A percentile compares a stretch with the other conserved stretches of the same genome.
phyloP scores from a whole-genome alignment of 441 rosid species.

The Bocquillonia castaneifolia region DNA sequence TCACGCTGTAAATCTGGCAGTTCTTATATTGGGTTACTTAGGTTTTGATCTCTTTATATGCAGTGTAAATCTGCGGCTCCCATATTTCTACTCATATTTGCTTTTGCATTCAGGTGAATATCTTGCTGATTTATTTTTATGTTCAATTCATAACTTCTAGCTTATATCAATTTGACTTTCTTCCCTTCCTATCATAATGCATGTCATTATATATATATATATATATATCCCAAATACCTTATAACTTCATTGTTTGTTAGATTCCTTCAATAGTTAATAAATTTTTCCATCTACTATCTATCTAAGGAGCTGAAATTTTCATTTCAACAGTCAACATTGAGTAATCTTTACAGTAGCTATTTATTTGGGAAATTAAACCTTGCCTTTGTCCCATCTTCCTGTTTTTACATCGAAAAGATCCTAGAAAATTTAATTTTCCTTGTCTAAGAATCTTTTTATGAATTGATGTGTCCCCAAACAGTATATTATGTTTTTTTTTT shows the following conservation, averaged over 20 bases:
- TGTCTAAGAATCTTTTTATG: neutral
- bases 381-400: neutral
- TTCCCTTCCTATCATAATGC: neutral
- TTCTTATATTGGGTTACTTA: conserved; percentile 17
- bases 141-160: conserved; percentile 5
- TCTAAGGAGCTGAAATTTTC: neutral
- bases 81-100: conserved; percentile 88
- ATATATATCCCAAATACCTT: neutral
- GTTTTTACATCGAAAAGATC: neutral
- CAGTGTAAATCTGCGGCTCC: conserved; percentile 99
- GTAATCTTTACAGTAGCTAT: neutral
- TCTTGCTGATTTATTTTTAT: conserved; percentile 21
- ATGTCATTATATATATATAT: neutral
- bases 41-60: conserved; percentile 26
- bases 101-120: conserved; percentile 95
- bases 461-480: neutral
- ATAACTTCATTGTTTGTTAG: neutral
- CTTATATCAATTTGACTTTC: neutral
- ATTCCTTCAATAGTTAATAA: neutral
- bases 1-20: conserved; percentile 13
- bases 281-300: neutral
- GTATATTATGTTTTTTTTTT: neutral
- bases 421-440: neutral
- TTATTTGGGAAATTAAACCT: conserved; percentile 2
- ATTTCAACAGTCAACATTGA: neutral